Conservation (phyloP, 352 stramenopile species). For the Phytophthora megakarya region DNA sequence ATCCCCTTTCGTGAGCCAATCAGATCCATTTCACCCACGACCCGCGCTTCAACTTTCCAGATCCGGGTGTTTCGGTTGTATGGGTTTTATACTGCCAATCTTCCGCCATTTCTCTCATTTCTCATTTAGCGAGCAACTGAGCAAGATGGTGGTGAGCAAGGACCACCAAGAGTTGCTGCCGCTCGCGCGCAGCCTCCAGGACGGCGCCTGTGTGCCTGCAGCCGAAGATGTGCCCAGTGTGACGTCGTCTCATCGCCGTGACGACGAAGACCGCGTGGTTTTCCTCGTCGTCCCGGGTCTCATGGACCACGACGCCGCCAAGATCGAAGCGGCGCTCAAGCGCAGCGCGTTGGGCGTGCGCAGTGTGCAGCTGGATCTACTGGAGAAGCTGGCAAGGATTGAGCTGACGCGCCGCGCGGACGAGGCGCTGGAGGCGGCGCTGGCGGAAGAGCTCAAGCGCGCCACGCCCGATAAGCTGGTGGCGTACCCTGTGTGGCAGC, state of each 20-base stretch:
- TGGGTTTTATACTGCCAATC: slow-evolving; percentile 6
- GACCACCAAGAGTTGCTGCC: slow-evolving; percentile 35
- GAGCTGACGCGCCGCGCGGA: slow-evolving; percentile 50
- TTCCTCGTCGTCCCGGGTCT: slow-evolving; percentile 75
- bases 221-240: slow-evolving; percentile 76
- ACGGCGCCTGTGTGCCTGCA: slow-evolving; percentile 60
- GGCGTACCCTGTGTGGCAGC: slow-evolving; percentile 84
- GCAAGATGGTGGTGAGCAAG: slow-evolving; percentile 29
- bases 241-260: slow-evolving; percentile 56
- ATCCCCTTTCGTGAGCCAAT: slow-evolving; percentile 5
- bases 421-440: slow-evolving; percentile 47
- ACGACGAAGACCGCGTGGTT: slow-evolving; percentile 66
- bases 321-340: slow-evolving; percentile 46
- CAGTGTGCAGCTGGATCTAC: slow-evolving; percentile 59
- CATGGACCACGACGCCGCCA: slow-evolving; percentile 28
- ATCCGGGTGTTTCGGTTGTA: slow-evolving; percentile 1
- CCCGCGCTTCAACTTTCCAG: slow-evolving; percentile 15
- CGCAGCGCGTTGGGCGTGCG: slow-evolving; percentile 40
- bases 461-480: slow-evolving; percentile 50
- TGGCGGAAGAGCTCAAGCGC: slow-evolving; percentile 63
- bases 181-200: slow-evolving; percentile 25
- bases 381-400: slow-evolving; percentile 73
- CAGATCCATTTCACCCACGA: slow-evolving; percentile 7
- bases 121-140: slow-evolving; percentile 12
- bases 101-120: slow-evolving; percentile 28